A percentile compares a stretch with the other conserved stretches of the same genome.
These are phyloP conservation scores for Yamadazyma dushanensis DNA, from an alignment of 1,139 yeast genomes.

Conservation along the genomic window DNA sequence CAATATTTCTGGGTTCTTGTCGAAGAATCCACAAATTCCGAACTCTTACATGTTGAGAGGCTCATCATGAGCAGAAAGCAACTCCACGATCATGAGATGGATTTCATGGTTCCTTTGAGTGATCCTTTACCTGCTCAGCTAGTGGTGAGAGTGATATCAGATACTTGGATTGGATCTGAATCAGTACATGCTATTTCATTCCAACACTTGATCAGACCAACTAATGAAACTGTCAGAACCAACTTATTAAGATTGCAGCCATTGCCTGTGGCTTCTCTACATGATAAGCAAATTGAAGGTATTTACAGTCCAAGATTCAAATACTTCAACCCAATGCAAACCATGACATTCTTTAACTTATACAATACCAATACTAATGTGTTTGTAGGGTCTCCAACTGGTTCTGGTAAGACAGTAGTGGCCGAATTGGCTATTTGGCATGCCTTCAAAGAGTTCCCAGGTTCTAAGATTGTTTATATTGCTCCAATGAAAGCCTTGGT, in stretches of 20 bases:
- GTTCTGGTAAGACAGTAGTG: constrained; percentile 97
- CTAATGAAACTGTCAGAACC: constrained; percentile 83
- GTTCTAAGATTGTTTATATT: constrained; percentile 85
- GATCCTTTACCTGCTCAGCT: constrained; percentile 91
- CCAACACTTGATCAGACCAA: constrained; percentile 86
- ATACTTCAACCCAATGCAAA: constrained; percentile 98
- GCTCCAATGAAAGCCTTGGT: constrained; percentile 99
- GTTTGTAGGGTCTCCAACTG: constrained; percentile 97
- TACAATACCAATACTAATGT: constrained; percentile 79
- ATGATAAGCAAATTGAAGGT: constrained; percentile 62
- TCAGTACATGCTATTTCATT: constrained; percentile 77
- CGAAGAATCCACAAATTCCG: constrained; percentile 76
- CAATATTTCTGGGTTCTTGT: constrained; percentile 92
- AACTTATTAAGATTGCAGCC: constrained; percentile 80
- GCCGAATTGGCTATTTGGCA: constrained; percentile 98
- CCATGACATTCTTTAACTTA: constrained; percentile 90
- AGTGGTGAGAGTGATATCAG: constrained; percentile 75
- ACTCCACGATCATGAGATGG: constrained; percentile 68
- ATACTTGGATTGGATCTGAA: constrained; percentile 89
- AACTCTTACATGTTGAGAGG: constrained; percentile 80
- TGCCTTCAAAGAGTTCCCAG: constrained; percentile 79
- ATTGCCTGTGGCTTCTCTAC: constrained; percentile 78
- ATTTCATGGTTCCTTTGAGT: constrained; percentile 86
- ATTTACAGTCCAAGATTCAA: constrained; percentile 69
- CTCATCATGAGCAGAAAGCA: constrained; percentile 65